A percentile compares a stretch with the other conserved stretches of the same genome.
phyloP scores from a whole-genome alignment of 768 basidiomycete genomes.

The Gautieria morchelliformis region DNA sequence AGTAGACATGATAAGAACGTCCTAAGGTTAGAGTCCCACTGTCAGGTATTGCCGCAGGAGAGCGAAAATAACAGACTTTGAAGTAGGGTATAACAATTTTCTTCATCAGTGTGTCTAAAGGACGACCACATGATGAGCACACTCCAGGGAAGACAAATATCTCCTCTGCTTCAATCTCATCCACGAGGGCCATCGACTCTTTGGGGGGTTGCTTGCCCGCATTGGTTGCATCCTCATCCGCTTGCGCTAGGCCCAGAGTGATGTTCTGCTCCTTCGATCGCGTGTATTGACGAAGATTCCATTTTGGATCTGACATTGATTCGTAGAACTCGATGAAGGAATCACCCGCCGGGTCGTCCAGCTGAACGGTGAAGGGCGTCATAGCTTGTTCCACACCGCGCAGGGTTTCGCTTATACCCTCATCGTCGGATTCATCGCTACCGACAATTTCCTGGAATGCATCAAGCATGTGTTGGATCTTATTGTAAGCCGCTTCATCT shows the following conservation, averaged over 20 bases:
- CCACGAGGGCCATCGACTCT: constrained; percentile 21
- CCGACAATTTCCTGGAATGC: constrained; percentile 55
- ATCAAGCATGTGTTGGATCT: constrained; percentile 69
- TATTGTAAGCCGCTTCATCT: constrained; percentile 57
- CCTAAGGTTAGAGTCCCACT: constrained; percentile 35
- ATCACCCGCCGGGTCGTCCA: constrained; percentile 93
- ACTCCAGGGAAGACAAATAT: constrained; percentile 78
- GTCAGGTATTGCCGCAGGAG: not conserved
- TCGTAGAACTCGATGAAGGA: constrained; percentile 91
- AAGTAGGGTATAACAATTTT: constrained; percentile 95
- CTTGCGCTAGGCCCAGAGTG: constrained; percentile 58
- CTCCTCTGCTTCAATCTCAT: constrained; percentile 57
- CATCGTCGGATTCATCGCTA: constrained; percentile 39
- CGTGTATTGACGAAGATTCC: constrained; percentile 78
- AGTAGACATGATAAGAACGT: constrained; percentile 96
- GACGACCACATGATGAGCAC: constrained; percentile 83
- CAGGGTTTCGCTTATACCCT: constrained; percentile 21
- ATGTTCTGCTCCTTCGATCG: constrained; percentile 77
- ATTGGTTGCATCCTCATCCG: constrained; percentile 29
- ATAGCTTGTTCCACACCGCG: constrained; percentile 37
- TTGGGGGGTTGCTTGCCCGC: constrained; percentile 13
- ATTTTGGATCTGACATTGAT: constrained; percentile 84
- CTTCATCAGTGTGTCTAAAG: constrained; percentile 87
- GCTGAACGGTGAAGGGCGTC: constrained; percentile 67
- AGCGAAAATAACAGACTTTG: constrained; percentile 46